Percentiles rank a stretch among this genome's conserved stretches.
Evolutionary conservation across 345 rosid genomes (phyloP).

Genomic region (Populus tremula): DNA sequence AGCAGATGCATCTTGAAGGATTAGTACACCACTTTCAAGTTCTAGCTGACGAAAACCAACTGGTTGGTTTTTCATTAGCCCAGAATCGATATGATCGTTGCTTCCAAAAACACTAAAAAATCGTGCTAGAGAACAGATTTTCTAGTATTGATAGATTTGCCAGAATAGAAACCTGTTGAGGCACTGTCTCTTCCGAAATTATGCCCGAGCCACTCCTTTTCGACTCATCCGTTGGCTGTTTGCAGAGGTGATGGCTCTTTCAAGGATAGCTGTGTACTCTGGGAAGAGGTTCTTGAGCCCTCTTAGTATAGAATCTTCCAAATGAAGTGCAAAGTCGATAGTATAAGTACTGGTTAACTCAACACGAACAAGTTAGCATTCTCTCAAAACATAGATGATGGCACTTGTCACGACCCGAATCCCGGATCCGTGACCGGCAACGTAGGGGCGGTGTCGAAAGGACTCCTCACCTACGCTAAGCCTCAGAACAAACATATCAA

Average conservation of each 20-base stretch:
- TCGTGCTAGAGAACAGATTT: constrained; percentile 29
- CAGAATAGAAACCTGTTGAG: constrained; percentile 46
- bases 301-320: constrained; percentile 44
- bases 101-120: constrained; percentile 29
- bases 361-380: no score
- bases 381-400: background rate
- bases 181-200: constrained; percentile 33
- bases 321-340: constrained; percentile 26
- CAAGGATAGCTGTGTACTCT: constrained; percentile 42
- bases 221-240: background rate
- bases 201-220: constrained; percentile 26
- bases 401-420: no score
- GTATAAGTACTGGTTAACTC: background rate
- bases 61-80: constrained; percentile 13
- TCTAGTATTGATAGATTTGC: constrained; percentile 48
- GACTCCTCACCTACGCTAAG: no score
- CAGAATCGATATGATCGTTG: constrained; percentile 11
- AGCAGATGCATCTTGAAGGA: constrained; percentile 34
- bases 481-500: no score
- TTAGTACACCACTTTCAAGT: constrained; percentile 24
- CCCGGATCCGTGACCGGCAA: no score
- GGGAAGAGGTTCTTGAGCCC: constrained; percentile 42
- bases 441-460: no score
- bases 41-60: constrained; percentile 27
- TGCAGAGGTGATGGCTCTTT: constrained; percentile 35